Percentiles rank a stretch among this genome's conserved stretches.
Evolutionary conservation across 768 basidiomycete species (phyloP).

Genomic region (Polyporus arcularius): DNA sequence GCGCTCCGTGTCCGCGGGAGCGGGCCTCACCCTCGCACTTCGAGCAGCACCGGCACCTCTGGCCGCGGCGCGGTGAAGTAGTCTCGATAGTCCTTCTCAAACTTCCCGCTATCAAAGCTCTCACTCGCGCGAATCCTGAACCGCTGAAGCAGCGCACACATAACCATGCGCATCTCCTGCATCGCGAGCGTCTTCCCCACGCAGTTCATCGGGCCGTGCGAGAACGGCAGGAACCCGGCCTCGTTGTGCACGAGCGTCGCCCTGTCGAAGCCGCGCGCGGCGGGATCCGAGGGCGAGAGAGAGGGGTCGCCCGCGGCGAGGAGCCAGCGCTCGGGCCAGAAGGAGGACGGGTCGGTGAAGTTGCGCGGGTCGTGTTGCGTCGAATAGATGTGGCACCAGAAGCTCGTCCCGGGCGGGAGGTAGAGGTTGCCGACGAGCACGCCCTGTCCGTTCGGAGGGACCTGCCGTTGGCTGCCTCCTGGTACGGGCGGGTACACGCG

Average conservation of each 20-base stretch:
- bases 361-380: slow-evolving; percentile 45
- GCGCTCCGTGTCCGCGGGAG: too few species aligned
- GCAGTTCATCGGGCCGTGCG: slow-evolving; percentile 51
- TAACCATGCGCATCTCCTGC: slow-evolving; percentile 36
- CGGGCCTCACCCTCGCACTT: neutral
- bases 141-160: slow-evolving; percentile 35
- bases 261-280: too few species aligned
- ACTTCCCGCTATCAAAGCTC: slow-evolving; percentile 28
- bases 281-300: neutral
- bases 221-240: slow-evolving; percentile 44
- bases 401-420: slow-evolving; percentile 19
- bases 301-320: slow-evolving; percentile 1
- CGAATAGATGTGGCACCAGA: slow-evolving; percentile 39
- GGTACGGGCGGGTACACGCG: neutral
- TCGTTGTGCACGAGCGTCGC: slow-evolving; percentile 23
- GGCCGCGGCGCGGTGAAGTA: slow-evolving; percentile 30
- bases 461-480: neutral
- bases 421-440: slow-evolving; percentile 34
- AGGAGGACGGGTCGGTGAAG: slow-evolving; percentile 43
- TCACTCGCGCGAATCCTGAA: slow-evolving; percentile 35
- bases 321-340: slow-evolving; percentile 48
- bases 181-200: slow-evolving; percentile 48
- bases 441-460: slow-evolving; percentile 25
- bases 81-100: slow-evolving; percentile 31
- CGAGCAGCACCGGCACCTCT: slow-evolving; percentile 20